Base-by-base conservation (phyloP, 306 rosid species). In the Casuarina equisetifolia region DNA sequence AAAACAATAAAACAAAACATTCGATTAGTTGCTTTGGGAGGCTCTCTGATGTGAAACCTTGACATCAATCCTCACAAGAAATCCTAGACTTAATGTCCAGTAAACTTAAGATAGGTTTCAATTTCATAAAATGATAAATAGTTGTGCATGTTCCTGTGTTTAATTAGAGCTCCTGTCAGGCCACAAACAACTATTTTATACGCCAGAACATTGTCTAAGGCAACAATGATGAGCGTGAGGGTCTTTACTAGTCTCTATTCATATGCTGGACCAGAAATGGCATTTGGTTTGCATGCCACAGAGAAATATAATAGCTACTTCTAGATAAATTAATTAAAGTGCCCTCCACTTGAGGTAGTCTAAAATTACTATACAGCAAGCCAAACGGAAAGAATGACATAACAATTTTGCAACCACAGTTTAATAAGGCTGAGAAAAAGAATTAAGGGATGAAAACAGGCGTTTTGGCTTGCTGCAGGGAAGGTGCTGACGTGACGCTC, bases 1-100 rank as follows among this genome's bases (percentile, higher is more conserved):
- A 77, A 73, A 52, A 81, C n/a, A 69, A 69, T 59, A 53, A 67
- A 62, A 70, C 76, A 69, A 81, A 62, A 75, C n/a, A 53, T 42
- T 42, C 48, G 58, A 73, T 25, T 43, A 69, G 72, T 46, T 49
- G 44, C 78, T 83, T 55, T 80, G 82, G 68, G 42, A n/a, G 48
- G 69, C 13, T 67, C 11, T 48, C 13, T 52, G 53, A 70, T 32
- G 58, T 15, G 50, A 4, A 55, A 40, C 13, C 5, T 17, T 13
- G 38, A 16, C 69, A 63, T 39, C n/a, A n/a, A 62, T 62, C 69
- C 69, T 36, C 12, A 40, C 20, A 40, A 66, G 11, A 59, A 51
- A 1, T 61, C 32, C 32, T 61, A 35, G 2, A 61, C 11, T 35
- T 35, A 61, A 35, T 6, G 68, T 15, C 42, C 76, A 43, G 62